A percentile compares a stretch with the other conserved stretches of the same genome.
Evolutionary conservation across 768 basidiomycete genomes (phyloP).

Genomic region (Kwoniella heveanensis): DNA sequence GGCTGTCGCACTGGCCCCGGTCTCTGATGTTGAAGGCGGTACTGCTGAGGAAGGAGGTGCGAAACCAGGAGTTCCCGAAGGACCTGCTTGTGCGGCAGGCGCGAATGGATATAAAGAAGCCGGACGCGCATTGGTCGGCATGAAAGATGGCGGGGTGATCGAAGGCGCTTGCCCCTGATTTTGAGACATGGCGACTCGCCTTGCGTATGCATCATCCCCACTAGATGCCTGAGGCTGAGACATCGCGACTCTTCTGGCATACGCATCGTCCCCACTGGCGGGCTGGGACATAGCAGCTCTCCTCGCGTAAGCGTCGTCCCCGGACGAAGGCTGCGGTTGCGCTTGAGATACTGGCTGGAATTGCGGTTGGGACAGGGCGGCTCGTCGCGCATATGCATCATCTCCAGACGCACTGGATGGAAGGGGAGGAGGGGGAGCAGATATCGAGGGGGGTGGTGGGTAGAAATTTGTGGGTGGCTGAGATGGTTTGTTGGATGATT

Average conservation of each 20-base stretch:
- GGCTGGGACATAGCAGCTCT: slow-evolving; percentile 26
- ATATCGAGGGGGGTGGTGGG: slow-evolving; percentile 24
- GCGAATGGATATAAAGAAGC: slow-evolving; percentile 5
- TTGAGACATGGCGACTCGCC: slow-evolving; percentile 42
- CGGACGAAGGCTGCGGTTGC: slow-evolving; percentile 5
- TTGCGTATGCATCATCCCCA: slow-evolving; percentile 47
- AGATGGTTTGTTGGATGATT: not conserved
- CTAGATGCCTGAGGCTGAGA: slow-evolving; percentile 31
- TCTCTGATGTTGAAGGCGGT: not conserved
- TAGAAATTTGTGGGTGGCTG: not conserved
- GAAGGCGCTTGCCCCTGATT: slow-evolving; percentile 11
- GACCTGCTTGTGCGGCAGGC: not conserved
- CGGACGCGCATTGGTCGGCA: slow-evolving; percentile 12
- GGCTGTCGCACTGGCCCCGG: not conserved
- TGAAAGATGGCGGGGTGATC: slow-evolving; percentile 19
- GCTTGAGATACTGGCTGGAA: slow-evolving; percentile 7
- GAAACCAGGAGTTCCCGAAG: slow-evolving; percentile 29
- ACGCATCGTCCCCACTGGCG: slow-evolving; percentile 44
- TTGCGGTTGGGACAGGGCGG: slow-evolving; percentile 38
- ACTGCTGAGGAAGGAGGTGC: slow-evolving; percentile 4
- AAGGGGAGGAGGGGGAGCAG: slow-evolving; percentile 14
- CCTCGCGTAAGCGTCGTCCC: slow-evolving; percentile 33
- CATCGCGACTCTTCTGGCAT: slow-evolving; percentile 43
- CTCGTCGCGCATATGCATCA: slow-evolving; percentile 46
- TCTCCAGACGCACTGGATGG: slow-evolving; percentile 27